Percentiles rank a stretch among this genome's conserved stretches.
Conservation (phyloP, 805 yeast species). For the Saturnispora sekii region DNA sequence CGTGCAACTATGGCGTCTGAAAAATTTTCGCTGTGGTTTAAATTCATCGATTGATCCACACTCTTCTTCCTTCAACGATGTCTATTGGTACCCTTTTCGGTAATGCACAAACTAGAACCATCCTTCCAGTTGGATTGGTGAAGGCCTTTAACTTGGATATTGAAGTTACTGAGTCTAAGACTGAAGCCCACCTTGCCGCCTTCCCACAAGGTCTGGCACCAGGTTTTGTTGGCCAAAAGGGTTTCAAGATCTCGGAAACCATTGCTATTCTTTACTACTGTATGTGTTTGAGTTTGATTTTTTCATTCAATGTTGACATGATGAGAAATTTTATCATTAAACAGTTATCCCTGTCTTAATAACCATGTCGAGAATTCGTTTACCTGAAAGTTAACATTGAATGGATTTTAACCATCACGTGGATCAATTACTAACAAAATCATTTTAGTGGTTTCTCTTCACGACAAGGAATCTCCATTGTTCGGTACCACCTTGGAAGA, state of each 20-base stretch:
- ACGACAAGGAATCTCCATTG: conserved; percentile 34
- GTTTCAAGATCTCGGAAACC: conserved; percentile 61
- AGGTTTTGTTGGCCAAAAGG: conserved; percentile 60
- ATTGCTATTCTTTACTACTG: conserved; percentile 53
- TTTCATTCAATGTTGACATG: conserved; percentile 27
- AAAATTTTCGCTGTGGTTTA: conserved; percentile 2
- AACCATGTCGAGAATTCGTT: conserved; percentile 55
- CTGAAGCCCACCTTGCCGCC: conserved; percentile 32
- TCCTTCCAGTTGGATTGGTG: conserved; percentile 34
- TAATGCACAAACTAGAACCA: conserved; percentile 23
- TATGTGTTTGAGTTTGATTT: conserved; percentile 16
- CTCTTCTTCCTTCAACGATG: conserved; percentile 16
- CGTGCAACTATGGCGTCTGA: background rate
- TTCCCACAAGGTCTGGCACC: conserved; percentile 66
- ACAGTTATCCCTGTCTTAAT: conserved; percentile 89
- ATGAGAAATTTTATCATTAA: conserved; percentile 43
- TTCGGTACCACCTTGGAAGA: conserved; percentile 56
- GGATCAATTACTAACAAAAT: conserved; percentile 15
- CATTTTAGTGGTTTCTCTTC: conserved; percentile 34
- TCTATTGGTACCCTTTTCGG: conserved; percentile 29
- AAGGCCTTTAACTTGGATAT: conserved; percentile 53
- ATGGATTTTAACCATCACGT: too few relatives aligned
- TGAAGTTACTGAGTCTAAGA: conserved; percentile 18
- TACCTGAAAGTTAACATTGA: conserved; percentile 34
- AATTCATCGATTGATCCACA: background rate